Conservation (phyloP, 768 basidiomycete genomes). For the Calocybe gangraenosa region DNA sequence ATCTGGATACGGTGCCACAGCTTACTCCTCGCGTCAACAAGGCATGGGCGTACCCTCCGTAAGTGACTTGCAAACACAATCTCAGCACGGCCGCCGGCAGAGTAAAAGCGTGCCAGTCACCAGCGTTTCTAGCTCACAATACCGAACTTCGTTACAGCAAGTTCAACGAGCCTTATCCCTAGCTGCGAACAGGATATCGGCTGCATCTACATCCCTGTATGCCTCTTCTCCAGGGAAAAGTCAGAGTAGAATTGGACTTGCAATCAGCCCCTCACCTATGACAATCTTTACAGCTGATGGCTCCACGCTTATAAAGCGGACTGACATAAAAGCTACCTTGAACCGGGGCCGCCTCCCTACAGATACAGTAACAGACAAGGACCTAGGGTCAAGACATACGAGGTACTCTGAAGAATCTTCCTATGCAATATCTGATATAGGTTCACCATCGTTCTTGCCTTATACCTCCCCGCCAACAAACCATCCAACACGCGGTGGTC, state of each 20-base stretch:
- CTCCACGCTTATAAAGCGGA: constrained; percentile 32
- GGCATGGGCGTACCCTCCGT: constrained; percentile 6
- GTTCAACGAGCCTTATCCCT: constrained; percentile 36
- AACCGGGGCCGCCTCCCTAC: constrained; percentile 18
- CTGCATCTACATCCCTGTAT: constrained; percentile 45
- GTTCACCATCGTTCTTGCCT: constrained; percentile 36
- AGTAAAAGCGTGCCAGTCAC: constrained; percentile 13
- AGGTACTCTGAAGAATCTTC: constrained; percentile 37
- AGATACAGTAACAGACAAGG: constrained; percentile 6
- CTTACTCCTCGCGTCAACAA: constrained; percentile 15
- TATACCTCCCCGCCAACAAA: constrained; percentile 21
- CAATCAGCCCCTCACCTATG: constrained; percentile 27
- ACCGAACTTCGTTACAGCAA: constrained; percentile 32
- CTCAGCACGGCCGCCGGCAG: constrained; percentile 23
- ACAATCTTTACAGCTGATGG: constrained; percentile 38
- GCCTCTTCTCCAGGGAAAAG: constrained; percentile 33
- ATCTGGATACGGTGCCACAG: constrained; percentile 4
- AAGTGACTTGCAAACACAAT: constrained; percentile 14
- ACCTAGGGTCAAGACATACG: constrained; percentile 16
- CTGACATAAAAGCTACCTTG: constrained; percentile 27
- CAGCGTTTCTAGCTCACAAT: constrained; percentile 19
- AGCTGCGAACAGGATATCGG: constrained; percentile 33
- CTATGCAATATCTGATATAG: constrained; percentile 51
- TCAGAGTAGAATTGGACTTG: constrained; percentile 28
- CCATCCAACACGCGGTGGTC: constrained; percentile 35